Conservation (phyloP, 2,329 filamentous ascomycete genomes). For the Passalora sequoiae region DNA sequence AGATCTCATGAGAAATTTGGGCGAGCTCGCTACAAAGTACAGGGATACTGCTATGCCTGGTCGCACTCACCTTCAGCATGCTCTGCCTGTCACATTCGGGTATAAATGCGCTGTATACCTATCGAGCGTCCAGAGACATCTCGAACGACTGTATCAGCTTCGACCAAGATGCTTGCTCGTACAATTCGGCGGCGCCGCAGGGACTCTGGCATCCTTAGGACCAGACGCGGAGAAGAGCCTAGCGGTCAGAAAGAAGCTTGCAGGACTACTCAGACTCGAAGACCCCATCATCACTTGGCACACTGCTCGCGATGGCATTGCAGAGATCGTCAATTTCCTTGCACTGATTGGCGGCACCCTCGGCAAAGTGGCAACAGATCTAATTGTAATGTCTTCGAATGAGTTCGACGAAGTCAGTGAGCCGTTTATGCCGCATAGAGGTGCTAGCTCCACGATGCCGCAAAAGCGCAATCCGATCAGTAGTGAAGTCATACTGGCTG, state of each 20-base stretch:
- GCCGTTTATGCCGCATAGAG: conserved; percentile 49
- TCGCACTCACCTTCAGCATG: conserved; percentile 31
- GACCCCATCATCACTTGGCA: conserved; percentile 32
- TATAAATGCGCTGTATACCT: conserved; percentile 33
- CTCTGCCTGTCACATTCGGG: conserved; percentile 32
- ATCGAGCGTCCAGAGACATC: conserved; percentile 28
- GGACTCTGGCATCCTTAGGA: conserved; percentile 28
- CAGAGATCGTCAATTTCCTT: conserved; percentile 27
- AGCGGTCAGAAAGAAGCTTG: conserved; percentile 22
- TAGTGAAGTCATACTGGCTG: conserved; percentile 27
- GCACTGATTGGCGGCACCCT: conserved; percentile 27
- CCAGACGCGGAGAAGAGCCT: conserved; percentile 14
- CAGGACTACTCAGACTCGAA: conserved; percentile 21
- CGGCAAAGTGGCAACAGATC: conserved; percentile 30
- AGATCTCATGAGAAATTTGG: conserved; percentile 14
- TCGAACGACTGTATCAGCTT: conserved; percentile 25
- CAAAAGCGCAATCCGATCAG: conserved; percentile 39
- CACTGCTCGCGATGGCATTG: conserved; percentile 30
- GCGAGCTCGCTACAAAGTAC: conserved; percentile 17
- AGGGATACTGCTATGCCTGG: conserved; percentile 28
- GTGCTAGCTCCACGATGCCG: conserved; percentile 54
- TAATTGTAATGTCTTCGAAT: conserved; percentile 31
- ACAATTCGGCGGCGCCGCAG: conserved; percentile 32
- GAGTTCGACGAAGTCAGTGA: conserved; percentile 30
- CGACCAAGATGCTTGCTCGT: conserved; percentile 26